Base-by-base conservation (phyloP, 768 basidiomycete genomes). In the Lentinula lateritia region DNA sequence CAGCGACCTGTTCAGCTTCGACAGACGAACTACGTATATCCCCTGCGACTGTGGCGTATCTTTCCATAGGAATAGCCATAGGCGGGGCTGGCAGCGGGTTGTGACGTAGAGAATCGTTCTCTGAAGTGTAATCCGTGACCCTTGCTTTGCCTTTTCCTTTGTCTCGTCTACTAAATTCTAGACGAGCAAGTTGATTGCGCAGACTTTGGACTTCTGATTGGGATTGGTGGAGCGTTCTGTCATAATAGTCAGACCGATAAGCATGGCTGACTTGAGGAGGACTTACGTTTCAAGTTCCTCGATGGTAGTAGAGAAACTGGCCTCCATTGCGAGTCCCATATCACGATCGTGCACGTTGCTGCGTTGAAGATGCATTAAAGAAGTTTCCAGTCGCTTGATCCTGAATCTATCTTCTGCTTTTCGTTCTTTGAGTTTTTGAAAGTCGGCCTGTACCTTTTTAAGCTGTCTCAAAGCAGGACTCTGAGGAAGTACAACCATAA, bases 11-110 rank as follows among this genome's bases (percentile, higher is more conserved):
- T 15, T 59, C 45, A 20, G 45, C 58, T 36, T 59, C 58, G 8
- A 20, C 12, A 18, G 58, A 20, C 7, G 58, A 59, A 45, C 34
- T 58, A 9, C 57, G 20, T 28, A 32, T n/a, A 45, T 50, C 48
- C 12, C 58, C 58, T 13, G 45, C 43, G 34, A 48, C 34, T 59
- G 58, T 48, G n/a, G 58, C 58, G 16, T 59, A 59, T 23, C 58
- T 10, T 13, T 59, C 58, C 20, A 46, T 38, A 28, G 58, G 8
- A 12, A 59, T 50, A 15, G 23, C 34, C 16, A 42, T 23, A 5
- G 59, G 59, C 16, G 59, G 59, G 12, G 59, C 59, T 9, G 59
- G 59, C 10, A 60, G 20, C 3, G 59, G 59, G 32, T 60, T 60
- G 28, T 41, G 55, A n/a, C 41, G 38, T 18, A 56, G 23, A 5